Percentiles rank a stretch among this genome's conserved stretches.
Evolutionary conservation across 148 eudicot species (phyloP).

Genomic region (Agrostemma githago): DNA sequence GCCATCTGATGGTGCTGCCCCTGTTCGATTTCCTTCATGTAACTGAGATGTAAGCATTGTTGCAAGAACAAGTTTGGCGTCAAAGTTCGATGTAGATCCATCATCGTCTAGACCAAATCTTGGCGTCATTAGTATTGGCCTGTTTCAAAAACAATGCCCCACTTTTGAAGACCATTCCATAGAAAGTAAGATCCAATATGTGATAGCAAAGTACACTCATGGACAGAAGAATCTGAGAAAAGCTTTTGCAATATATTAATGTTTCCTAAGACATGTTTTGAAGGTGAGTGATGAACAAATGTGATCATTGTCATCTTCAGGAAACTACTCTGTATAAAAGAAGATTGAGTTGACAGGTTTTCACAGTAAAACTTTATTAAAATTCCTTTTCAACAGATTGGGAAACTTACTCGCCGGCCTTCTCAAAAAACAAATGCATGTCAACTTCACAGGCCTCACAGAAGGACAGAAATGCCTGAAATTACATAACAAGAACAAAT

Average conservation of each 20-base stretch:
- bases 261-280: background rate
- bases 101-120: conserved; percentile 83
- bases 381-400: background rate
- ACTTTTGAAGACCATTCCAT: background rate
- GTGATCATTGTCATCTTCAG: background rate
- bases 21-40: conserved; percentile 49
- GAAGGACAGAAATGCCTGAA: conserved; percentile 90
- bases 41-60: conserved; percentile 95
- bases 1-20: conserved; percentile 41
- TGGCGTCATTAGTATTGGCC: conserved; percentile 95
- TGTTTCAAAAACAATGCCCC: conserved; percentile 29
- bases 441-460: conserved; percentile 96
- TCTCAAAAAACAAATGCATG: conserved; percentile 76
- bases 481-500: conserved; percentile 9
- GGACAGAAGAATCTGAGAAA: background rate
- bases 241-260: background rate
- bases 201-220: background rate
- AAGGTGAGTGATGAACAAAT: background rate
- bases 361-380: background rate
- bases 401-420: conserved; percentile 94
- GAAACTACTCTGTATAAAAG: background rate
- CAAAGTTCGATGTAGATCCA: conserved; percentile 74
- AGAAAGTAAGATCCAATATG: background rate
- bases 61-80: conserved; percentile 92
- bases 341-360: background rate